Evolutionary conservation across 441 rosid genomes (phyloP), one percentile per base, ranked within the genome.

Genomic region (Kokia cookei): DNA sequence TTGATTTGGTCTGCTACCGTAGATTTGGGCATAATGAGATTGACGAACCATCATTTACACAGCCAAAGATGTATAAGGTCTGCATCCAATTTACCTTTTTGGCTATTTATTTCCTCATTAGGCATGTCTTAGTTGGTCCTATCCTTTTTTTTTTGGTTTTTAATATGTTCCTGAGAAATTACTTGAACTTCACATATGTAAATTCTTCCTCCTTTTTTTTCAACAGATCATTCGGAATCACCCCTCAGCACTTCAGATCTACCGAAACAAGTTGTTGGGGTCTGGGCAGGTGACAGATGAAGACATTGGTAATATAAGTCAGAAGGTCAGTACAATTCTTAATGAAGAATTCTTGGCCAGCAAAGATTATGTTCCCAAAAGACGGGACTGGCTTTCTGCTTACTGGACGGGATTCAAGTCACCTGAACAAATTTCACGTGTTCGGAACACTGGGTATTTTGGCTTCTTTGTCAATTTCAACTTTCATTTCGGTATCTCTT

Each of bases 321-420:
- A 82, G 70, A 96, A 93, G 87, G 97, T 96, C 82, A 80, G 71
- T 79, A 19, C 82, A 62, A 93, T 96, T 76, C 98, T 96, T 58
- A 89, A 88, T 78, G 98, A 96, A 82, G 97, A 96, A 81, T 91
- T 88, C 71, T 58, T 84, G 75, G 86, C 88, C 67, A 93, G 97
- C 85, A 93, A 92, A 86, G 96, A 96, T 71, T 92, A 93, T 86
- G 88, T 90, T 80, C 90, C 91, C 12, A 77, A 91, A 73, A 84
- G 84, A 77, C 90, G 98, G 79, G 99, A 93, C 63, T 96, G 99
- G 99, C 99, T 96, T 79, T 85, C 98, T 5, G 89, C 99, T 75
- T 91, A 93, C 76, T 96, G 99, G 99, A 75, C 91, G 75, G 98
- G 99, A 50, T 96, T 92, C 76, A 93, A 96, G 84, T 92, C 99